Percentiles rank a stretch among this genome's conserved stretches.
phyloP scores from a whole-genome alignment of 2,329 filamentous ascomycete species.

The Fusarium pseudoanthophilum region DNA sequence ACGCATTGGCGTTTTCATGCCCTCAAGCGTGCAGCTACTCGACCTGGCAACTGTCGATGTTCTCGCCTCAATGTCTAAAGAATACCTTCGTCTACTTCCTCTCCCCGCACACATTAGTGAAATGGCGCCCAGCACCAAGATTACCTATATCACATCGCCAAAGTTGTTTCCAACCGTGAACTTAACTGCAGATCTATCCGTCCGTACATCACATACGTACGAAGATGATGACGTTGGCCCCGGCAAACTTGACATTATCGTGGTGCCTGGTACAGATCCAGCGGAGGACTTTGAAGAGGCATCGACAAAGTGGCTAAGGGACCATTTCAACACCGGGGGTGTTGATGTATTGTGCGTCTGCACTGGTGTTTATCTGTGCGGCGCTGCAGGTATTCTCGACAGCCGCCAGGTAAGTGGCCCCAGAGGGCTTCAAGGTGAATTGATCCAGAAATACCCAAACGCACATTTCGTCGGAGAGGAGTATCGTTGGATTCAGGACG shows the following conservation, averaged over 20 bases:
- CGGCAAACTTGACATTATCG: conserved; percentile 61
- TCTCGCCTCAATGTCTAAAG: conserved; percentile 57
- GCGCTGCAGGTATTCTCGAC: conserved; percentile 59
- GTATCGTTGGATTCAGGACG: conserved; percentile 62
- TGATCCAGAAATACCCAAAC: conserved; percentile 52
- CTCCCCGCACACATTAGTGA: conserved; percentile 52
- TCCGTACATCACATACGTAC: conserved; percentile 58
- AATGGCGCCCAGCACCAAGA: conserved; percentile 56
- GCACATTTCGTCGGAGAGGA: conserved; percentile 57
- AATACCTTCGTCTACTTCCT: conserved; percentile 53
- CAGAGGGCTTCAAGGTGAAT: conserved; percentile 53
- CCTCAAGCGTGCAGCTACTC: conserved; percentile 58
- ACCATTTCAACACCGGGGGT: conserved; percentile 51
- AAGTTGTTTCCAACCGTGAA: conserved; percentile 50
- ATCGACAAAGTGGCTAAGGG: conserved; percentile 55
- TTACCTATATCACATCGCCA: conserved; percentile 60
- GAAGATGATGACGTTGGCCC: conserved; percentile 59
- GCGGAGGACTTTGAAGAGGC: conserved; percentile 45
- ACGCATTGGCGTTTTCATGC: conserved; percentile 63
- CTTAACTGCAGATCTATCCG: conserved; percentile 54
- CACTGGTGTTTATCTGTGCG: conserved; percentile 61
- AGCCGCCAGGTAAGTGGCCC: conserved; percentile 61
- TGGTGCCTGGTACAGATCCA: conserved; percentile 63
- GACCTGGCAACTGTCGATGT: conserved; percentile 63
- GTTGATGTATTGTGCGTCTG: conserved; percentile 64